phyloP scores from a whole-genome alignment of 1,284 basidiomycete species.

The Pseudozyma sp. region DNA sequence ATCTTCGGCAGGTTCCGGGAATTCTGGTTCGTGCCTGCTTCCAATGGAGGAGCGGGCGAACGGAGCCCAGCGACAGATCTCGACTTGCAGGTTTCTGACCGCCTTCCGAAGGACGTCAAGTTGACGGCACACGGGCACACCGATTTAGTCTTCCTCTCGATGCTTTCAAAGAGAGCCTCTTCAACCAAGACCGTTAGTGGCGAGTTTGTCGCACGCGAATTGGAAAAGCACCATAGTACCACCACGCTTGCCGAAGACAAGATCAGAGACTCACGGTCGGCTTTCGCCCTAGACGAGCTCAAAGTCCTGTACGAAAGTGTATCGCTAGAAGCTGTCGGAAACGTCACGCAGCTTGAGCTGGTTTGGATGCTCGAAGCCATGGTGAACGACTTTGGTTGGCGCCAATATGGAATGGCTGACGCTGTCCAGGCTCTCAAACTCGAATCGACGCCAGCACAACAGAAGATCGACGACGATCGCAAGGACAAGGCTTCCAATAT shows the following conservation, averaged over 20 bases:
- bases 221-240: constrained; percentile 11
- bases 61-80: background rate
- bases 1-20: constrained; percentile 13
- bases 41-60: constrained; percentile 13
- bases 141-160: constrained; percentile 25
- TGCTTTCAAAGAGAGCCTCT: constrained; percentile 8
- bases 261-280: constrained; percentile 21
- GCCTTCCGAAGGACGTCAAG: constrained; percentile 2
- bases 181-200: background rate
- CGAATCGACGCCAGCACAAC: constrained; percentile 21
- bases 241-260: constrained; percentile 29
- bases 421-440: constrained; percentile 17
- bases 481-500: constrained; percentile 33
- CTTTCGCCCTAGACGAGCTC: constrained; percentile 20
- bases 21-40: constrained; percentile 17
- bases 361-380: constrained; percentile 21
- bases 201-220: constrained; percentile 1
- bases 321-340: background rate
- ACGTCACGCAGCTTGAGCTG: constrained; percentile 27
- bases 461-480: constrained; percentile 14
- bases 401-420: constrained; percentile 10
- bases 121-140: constrained; percentile 34
- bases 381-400: constrained; percentile 31
- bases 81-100: background rate
- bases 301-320: background rate